These are phyloP conservation scores for Aleurites moluccanus DNA, from an alignment of 441 rosid species.

Conservation along the genomic window DNA sequence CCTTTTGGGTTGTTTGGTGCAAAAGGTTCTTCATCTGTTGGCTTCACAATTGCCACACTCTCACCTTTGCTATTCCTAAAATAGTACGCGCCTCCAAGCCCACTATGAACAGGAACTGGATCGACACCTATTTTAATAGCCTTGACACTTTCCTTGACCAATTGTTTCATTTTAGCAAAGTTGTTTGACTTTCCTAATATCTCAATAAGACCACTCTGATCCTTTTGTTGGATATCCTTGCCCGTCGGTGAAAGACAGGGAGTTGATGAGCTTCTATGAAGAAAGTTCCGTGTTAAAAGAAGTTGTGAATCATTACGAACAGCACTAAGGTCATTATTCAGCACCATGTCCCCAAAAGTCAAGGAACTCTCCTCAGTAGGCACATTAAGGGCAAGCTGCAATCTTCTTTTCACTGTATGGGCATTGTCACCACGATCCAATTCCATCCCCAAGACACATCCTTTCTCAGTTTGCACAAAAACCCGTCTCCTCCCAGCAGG, in stretches of 20 bases:
- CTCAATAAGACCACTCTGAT: conserved; percentile 45
- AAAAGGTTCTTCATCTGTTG: conserved; percentile 57
- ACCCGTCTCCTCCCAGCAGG: conserved; percentile 48
- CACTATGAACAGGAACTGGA: conserved; percentile 46
- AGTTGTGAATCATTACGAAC: conserved; percentile 53
- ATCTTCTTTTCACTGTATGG: conserved; percentile 54
- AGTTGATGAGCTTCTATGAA: conserved; percentile 55
- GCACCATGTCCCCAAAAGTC: conserved; percentile 47
- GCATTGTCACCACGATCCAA: conserved; percentile 51
- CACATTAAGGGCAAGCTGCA: conserved; percentile 47
- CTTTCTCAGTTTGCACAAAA: conserved; percentile 55
- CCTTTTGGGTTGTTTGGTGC: conserved; percentile 63
- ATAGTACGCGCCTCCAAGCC: conserved; percentile 57
- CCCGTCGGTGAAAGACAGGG: conserved; percentile 52
- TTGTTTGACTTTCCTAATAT: conserved; percentile 39
- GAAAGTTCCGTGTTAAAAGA: conserved; percentile 40
- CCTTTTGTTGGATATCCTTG: conserved; percentile 44
- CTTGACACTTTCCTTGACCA: conserved; percentile 40
- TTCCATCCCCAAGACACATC: conserved; percentile 56
- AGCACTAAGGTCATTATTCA: conserved; percentile 53
- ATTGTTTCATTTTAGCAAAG: conserved; percentile 32
- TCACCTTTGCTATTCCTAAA: conserved; percentile 44
- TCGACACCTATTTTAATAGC: conserved; percentile 48
- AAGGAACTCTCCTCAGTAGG: conserved; percentile 46
- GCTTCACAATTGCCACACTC: conserved; percentile 52